These are phyloP conservation scores for Aspergillus sp. DNA, from an alignment of 2,329 filamentous ascomycete species.

Conservation along the genomic window DNA sequence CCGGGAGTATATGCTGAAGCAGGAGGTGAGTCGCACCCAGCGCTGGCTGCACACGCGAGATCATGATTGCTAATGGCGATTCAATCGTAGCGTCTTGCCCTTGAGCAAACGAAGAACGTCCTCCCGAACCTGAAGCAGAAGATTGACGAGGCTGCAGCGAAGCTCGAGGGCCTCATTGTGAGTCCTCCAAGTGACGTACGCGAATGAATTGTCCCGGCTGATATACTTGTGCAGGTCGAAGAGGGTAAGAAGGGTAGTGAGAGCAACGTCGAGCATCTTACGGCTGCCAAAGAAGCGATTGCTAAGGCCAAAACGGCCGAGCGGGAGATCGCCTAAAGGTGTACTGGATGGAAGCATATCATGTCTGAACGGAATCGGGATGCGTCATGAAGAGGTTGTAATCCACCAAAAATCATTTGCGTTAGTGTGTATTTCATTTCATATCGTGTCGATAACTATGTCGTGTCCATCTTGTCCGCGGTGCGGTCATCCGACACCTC, in stretches of 20 bases:
- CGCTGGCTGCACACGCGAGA: no score
- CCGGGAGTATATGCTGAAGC: constrained; percentile 67
- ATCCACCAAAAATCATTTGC: no score
- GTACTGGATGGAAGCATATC: neutral
- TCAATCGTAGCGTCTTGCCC: constrained; percentile 55
- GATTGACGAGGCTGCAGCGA: constrained; percentile 61
- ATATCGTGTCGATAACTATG: constrained; percentile 15
- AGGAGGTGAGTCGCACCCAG: constrained; percentile 64
- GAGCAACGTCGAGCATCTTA: constrained; percentile 33
- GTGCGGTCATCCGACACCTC: constrained; percentile 39
- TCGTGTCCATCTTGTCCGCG: constrained; percentile 60
- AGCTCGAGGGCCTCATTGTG: constrained; percentile 68
- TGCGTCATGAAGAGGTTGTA: no score
- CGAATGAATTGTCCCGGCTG: constrained; percentile 1
- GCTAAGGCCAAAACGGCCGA: constrained; percentile 29
- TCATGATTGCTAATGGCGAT: constrained; percentile 4
- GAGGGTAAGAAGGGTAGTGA: constrained; percentile 31
- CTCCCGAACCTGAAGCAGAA: constrained; percentile 63
- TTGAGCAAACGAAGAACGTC: constrained; percentile 80
- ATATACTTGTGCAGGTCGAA: constrained; percentile 20
- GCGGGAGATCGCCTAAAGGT: constrained; percentile 27
- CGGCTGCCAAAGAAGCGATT: constrained; percentile 34
- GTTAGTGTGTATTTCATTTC: constrained; percentile 17
- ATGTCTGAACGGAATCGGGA: neutral
- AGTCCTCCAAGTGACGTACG: constrained; percentile 31